phyloP scores from a whole-genome alignment of 345 rosid genomes.

The Sonneratia caseolaris region DNA sequence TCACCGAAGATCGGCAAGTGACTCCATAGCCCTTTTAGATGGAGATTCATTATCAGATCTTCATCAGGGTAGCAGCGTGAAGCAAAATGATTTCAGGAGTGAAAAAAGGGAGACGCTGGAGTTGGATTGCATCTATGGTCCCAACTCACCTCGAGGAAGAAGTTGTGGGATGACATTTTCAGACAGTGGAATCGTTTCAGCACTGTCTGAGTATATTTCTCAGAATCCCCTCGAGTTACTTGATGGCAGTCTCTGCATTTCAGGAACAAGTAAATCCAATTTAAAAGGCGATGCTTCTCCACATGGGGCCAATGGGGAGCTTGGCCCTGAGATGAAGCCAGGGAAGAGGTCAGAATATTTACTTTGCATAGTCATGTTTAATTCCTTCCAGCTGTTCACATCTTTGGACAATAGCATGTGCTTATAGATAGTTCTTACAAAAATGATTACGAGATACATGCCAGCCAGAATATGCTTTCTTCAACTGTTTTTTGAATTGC shows the following conservation, averaged over 20 bases:
- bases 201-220: slow-evolving; percentile 44
- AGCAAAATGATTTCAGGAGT: slow-evolving; percentile 12
- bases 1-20: slow-evolving; percentile 68
- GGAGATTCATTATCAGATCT: slow-evolving; percentile 29
- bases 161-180: slow-evolving; percentile 28
- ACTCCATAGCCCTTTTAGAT: slow-evolving; percentile 47
- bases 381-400: neutral
- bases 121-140: slow-evolving; percentile 60
- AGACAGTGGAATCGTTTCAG: slow-evolving; percentile 47
- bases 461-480: neutral
- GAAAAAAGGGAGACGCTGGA: slow-evolving; percentile 39
- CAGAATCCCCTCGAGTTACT: slow-evolving; percentile 31
- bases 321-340: slow-evolving; percentile 27
- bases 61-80: slow-evolving; percentile 22
- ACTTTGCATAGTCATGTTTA: neutral
- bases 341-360: slow-evolving; percentile 36
- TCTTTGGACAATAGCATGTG: neutral
- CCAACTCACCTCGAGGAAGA: slow-evolving; percentile 64
- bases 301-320: slow-evolving; percentile 17
- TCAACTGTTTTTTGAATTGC: neutral
- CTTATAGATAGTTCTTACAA: neutral
- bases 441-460: neutral
- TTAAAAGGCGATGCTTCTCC: slow-evolving; percentile 16
- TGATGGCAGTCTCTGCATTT: slow-evolving; percentile 31
- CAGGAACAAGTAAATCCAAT: slow-evolving; percentile 17